A percentile compares a stretch with the other conserved stretches of the same genome.
phyloP scores from a whole-genome alignment of 768 basidiomycete species.

The Amanita polypyramis region DNA sequence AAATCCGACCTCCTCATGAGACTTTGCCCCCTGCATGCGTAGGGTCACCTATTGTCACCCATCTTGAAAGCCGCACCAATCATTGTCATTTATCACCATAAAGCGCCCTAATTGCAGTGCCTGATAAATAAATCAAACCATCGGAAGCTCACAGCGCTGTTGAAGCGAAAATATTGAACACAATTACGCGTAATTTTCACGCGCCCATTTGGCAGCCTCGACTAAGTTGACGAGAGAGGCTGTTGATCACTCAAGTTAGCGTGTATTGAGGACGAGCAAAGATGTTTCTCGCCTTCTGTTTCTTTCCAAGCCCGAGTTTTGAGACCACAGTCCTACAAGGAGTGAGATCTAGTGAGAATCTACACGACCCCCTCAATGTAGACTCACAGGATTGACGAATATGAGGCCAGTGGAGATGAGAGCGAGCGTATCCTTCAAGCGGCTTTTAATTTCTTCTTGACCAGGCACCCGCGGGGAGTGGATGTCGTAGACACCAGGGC shows the following conservation, averaged over 20 bases:
- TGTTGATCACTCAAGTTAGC: slow-evolving; percentile 14
- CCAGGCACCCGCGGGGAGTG: slow-evolving; percentile 97
- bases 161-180: slow-evolving; percentile 61
- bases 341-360: no score
- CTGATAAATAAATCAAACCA: slow-evolving; percentile 37
- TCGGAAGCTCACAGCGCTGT: slow-evolving; percentile 54
- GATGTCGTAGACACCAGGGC: slow-evolving; percentile 98
- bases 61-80: not conserved
- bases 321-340: slow-evolving; percentile 77
- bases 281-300: slow-evolving; percentile 54
- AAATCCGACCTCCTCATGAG: slow-evolving; percentile 52
- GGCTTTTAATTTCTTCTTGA: slow-evolving; percentile 89
- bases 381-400: slow-evolving; percentile 78
- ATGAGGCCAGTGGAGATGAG: slow-evolving; percentile 75
- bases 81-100: not conserved
- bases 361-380: not conserved
- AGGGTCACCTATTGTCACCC: not conserved
- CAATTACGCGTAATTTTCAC: slow-evolving; percentile 65
- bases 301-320: slow-evolving; percentile 99
- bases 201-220: slow-evolving; percentile 88
- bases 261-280: not conserved
- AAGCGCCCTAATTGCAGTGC: not conserved
- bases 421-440: slow-evolving; percentile 73
- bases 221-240: slow-evolving; percentile 82
- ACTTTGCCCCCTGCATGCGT: slow-evolving; percentile 18